Evolutionary conservation across 2,329 filamentous ascomycete species (phyloP), one percentile per base, ranked within the genome.

Genomic region (Rutstroemia sydowiana): DNA sequence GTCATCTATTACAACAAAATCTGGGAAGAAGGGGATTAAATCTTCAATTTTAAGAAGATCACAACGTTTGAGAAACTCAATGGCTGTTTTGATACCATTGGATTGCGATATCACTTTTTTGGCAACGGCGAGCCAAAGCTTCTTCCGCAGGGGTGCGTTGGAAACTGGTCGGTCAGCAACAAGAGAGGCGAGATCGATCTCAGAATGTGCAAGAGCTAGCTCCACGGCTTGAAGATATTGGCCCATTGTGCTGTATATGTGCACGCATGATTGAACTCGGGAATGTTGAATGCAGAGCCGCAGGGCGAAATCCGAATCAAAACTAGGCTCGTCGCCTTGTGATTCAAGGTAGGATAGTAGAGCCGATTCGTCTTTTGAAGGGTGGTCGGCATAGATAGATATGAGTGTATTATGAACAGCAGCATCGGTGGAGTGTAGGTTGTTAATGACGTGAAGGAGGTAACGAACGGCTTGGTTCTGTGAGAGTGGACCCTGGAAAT

Each of bases 1-100:
- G 68, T 97, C 93, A 66, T 98, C 93, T 56, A 98, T 97, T 47
- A 97, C 87, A 21, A 97, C 90, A 66, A 98, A 98, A 67, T 98
- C 93, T 0, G 93, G 93, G 71, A 98, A 98, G 74, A 98, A 96
- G 0, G 93, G 93, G 37, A 98, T 97, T 28, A 98, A 72, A 64
- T 98, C 93, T 71, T 98, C 93, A 57, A 98, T 98, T 57, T 87
- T 85, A 45, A 98, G 79, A 11, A 97, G 76, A 55, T 96, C 90
- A 67, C 92, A 96, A 9, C 89, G 84, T 60, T 89, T 88, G 11
- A 97, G 77, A 65, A 98, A 96, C 56, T 95, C 88, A 59, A 98
- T 95, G 2, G 93, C 93, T 30, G 85, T 79, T 70, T 89, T 96
- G 75, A 97, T 96, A 47, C 89, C 88, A 54, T 86, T 85, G 6